phyloP scores from a whole-genome alignment of 805 yeast genomes.

The Lachancea kluyveri region DNA sequence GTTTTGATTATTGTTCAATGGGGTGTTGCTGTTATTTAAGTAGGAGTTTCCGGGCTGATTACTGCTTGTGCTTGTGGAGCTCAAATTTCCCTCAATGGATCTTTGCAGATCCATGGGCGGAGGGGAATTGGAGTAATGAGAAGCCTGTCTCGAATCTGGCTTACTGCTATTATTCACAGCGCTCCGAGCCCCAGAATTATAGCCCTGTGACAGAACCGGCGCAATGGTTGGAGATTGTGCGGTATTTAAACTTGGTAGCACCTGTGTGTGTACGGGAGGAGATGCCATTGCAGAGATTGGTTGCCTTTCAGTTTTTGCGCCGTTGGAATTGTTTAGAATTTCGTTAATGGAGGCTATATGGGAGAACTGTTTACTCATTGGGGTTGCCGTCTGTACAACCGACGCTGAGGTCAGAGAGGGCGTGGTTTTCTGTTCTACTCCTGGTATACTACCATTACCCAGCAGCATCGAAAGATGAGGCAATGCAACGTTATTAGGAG shows the following conservation, averaged over 20 bases:
- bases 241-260: background rate
- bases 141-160: conserved; percentile 6
- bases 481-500: conserved; percentile 2
- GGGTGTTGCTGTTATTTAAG: conserved; percentile 1
- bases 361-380: conserved; percentile 7
- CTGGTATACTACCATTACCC: conserved; percentile 1
- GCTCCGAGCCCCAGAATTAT: conserved; percentile 1
- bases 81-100: background rate
- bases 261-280: conserved; percentile 1
- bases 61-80: conserved; percentile 2
- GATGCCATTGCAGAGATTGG: conserved; percentile 1
- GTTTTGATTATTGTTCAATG: conserved; percentile 3
- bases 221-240: conserved; percentile 2
- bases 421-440: conserved; percentile 1
- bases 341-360: conserved; percentile 20
- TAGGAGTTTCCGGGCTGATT: conserved; percentile 6
- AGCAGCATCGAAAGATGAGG: conserved; percentile 12
- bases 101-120: conserved; percentile 30
- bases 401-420: conserved; percentile 12
- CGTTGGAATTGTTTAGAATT: conserved; percentile 9
- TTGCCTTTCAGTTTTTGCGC: conserved; percentile 3
- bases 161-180: conserved; percentile 1
- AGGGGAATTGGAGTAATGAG: conserved; percentile 38
- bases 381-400: conserved; percentile 6
- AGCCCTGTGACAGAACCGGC: conserved; percentile 1